Evolutionary conservation across 768 basidiomycete species (phyloP).

Genomic region (Serendipita sp.): DNA sequence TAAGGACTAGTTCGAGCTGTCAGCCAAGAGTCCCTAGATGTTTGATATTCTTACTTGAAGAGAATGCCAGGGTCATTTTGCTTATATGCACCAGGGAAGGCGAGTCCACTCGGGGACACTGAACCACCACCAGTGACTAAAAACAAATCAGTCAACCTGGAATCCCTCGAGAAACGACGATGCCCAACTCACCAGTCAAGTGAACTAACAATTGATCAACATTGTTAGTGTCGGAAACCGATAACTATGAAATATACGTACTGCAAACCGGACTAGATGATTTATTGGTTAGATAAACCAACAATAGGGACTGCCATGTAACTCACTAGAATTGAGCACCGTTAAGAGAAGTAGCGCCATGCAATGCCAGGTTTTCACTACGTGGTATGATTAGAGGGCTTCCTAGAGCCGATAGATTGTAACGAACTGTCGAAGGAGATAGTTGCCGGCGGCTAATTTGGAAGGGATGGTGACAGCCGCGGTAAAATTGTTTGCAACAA

Average conservation of each 20-base stretch:
- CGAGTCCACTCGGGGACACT: not conserved
- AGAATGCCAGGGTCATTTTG: not conserved
- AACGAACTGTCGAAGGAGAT: not conserved
- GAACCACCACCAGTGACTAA: not conserved
- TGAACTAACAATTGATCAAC: not conserved
- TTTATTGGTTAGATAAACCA: not conserved
- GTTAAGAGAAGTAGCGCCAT: not conserved
- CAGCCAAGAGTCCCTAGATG: not conserved
- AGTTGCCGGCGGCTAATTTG: not conserved
- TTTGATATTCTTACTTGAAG: not conserved
- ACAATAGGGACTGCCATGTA: not conserved
- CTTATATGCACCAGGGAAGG: not conserved
- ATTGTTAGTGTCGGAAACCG: not conserved
- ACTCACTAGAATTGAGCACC: not conserved
- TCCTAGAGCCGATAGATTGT: not conserved
- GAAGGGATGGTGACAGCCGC: not conserved
- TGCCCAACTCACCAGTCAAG: not conserved
- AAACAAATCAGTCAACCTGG: not conserved
- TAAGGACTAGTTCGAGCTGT: not conserved
- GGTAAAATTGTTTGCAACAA: not conserved
- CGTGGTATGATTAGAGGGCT: not conserved
- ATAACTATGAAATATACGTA: not conserved
- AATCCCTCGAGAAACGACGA: not conserved
- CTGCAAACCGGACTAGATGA: not conserved
- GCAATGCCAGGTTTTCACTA: not conserved